Evolutionary conservation across 805 yeast species (phyloP), one percentile per base, ranked within the genome.

Genomic region (Wickerhamiella brachini): DNA sequence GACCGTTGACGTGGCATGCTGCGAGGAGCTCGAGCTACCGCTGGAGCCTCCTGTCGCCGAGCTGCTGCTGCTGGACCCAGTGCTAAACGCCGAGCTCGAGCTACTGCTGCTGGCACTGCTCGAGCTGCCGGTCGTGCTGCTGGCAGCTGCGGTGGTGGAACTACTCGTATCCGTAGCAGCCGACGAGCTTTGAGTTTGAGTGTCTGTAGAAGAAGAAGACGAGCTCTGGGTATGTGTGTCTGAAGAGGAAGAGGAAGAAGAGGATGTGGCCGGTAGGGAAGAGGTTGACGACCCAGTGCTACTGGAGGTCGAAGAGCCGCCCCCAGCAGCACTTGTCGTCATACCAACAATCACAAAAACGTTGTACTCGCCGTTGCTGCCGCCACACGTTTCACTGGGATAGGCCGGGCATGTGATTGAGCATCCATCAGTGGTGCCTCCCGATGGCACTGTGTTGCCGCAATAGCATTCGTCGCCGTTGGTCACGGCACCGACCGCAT

Each of bases 391-490:
- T 50, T 81, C 83, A 2, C 57, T 44, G 9, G 78, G 75, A 65
- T 74, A 86, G n/a, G 87, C 94, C 20, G 61, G 63, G 65, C 95
- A 86, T 4, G 58, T 39, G 1, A 59, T 53, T 48, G 62, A 54
- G 65, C 88, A 82, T 22, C 65, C 54, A 44, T 60, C 52, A 2
- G 65, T 61, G 15, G 66, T 29, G 2, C 58, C 53, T 3, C 78
- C 71, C 2, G 71, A 60, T 9, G 75, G 69, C 1, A 65, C 52
- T 1, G 68, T 54, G 58, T 73, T 67, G 24, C 90, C 90, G 65
- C 95, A 85, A 60, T 75, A 83, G 64, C 95, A 85, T 18, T 65
- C 63, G 23, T 70, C 59, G 8, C 87, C 85, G 48, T 71, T 65
- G 12, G 72, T 62, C 34, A 78, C 47, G 3, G 83, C 88, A 43